Evolutionary conservation across 306 rosid species (phyloP).

Genomic region (Fragaria iinumae): DNA sequence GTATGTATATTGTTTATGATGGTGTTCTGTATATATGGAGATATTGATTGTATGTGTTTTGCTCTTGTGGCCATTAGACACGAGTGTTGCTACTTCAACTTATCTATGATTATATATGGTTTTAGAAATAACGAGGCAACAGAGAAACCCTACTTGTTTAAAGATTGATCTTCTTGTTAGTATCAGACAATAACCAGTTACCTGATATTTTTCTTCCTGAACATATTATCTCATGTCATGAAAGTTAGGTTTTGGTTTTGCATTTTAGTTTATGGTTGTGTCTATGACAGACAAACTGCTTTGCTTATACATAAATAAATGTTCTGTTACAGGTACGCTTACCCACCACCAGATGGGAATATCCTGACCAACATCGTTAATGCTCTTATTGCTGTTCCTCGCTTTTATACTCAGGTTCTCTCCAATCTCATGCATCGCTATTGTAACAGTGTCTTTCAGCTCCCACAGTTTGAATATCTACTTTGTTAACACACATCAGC

Average conservation of each 20-base stretch:
- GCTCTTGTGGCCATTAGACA: neutral
- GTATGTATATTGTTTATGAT: slow-evolving; percentile 37
- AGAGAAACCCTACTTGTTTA: neutral
- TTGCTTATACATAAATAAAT: slow-evolving; percentile 21
- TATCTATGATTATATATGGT: neutral
- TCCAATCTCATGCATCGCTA: slow-evolving; percentile 20
- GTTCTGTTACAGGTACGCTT: slow-evolving; percentile 66
- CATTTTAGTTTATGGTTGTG: neutral
- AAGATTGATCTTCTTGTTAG: slow-evolving; percentile 8
- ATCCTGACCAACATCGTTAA: slow-evolving; percentile 88
- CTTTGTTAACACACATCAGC: slow-evolving; percentile 19
- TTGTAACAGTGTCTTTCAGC: slow-evolving; percentile 17
- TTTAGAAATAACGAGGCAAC: neutral
- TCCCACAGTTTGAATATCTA: slow-evolving; percentile 15
- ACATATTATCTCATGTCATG: neutral
- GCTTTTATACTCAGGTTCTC: slow-evolving; percentile 86
- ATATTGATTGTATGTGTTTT: no score
- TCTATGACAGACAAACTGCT: slow-evolving; percentile 20
- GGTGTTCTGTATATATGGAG: no score
- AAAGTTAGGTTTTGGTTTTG: neutral
- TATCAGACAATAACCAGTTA: slow-evolving; percentile 2
- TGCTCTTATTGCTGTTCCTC: slow-evolving; percentile 93
- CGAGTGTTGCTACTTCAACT: neutral
- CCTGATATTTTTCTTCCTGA: neutral
- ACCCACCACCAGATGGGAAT: slow-evolving; percentile 97